Conservation (phyloP, 208 protist species). For the Phytomonas sp. region DNA sequence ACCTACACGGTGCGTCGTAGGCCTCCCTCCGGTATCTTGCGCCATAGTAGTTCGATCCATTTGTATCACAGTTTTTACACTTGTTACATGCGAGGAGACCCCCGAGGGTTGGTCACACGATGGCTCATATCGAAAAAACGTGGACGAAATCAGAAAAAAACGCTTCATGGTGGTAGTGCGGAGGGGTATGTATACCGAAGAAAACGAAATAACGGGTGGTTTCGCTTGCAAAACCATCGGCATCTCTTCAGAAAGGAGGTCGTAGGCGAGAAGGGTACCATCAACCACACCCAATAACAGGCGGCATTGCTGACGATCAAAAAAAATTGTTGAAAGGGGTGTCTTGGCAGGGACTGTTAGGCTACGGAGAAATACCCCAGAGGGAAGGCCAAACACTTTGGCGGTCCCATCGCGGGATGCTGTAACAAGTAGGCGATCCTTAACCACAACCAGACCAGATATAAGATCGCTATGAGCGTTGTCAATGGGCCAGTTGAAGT, state of each 20-base stretch:
- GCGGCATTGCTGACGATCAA: conserved; percentile 25
- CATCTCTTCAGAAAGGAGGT: conserved; percentile 21
- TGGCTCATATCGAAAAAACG: not conserved
- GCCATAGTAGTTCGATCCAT: conserved; percentile 23
- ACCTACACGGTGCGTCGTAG: conserved; percentile 27
- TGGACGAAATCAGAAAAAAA: conserved; percentile 15
- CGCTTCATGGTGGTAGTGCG: conserved; percentile 20
- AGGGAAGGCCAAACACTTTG: conserved; percentile 58
- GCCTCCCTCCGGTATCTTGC: conserved; percentile 23
- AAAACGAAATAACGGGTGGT: conserved; percentile 19
- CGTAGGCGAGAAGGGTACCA: conserved; percentile 38
- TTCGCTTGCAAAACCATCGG: conserved; percentile 23
- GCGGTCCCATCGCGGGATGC: conserved; percentile 48
- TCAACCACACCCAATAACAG: conserved; percentile 42
- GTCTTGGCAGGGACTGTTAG: conserved; percentile 24
- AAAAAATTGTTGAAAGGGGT: conserved; percentile 38
- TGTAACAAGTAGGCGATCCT: conserved; percentile 52
- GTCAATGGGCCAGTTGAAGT: conserved; percentile 51
- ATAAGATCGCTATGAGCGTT: conserved; percentile 36
- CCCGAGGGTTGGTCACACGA: not conserved
- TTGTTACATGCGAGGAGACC: not conserved
- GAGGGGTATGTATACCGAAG: conserved; percentile 17
- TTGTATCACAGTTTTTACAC: conserved; percentile 11
- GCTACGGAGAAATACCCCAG: conserved; percentile 29
- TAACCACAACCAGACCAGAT: conserved; percentile 35